Evolutionary conservation across 805 yeast genomes (phyloP).

Genomic region (Jamesozyma jinghongensis): DNA sequence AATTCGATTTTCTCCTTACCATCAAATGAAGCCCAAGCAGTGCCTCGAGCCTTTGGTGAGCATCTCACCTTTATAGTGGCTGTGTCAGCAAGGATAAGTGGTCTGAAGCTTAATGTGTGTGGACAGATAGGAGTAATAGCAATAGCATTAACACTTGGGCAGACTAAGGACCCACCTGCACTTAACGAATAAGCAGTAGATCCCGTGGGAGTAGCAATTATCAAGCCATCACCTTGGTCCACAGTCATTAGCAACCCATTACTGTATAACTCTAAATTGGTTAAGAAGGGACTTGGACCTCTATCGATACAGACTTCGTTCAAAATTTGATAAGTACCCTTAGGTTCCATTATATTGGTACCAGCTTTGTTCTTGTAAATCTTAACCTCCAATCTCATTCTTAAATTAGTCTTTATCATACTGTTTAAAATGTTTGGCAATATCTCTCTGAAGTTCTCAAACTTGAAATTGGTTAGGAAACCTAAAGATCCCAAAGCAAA

Average conservation of each 20-base stretch:
- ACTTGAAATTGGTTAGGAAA: constrained; percentile 78
- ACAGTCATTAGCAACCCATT: constrained; percentile 77
- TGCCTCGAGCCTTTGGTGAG: constrained; percentile 70
- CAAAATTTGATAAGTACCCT: constrained; percentile 63
- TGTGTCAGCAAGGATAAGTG: constrained; percentile 87
- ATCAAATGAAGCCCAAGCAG: constrained; percentile 97
- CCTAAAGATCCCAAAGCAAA: constrained; percentile 90
- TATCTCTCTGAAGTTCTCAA: constrained; percentile 56
- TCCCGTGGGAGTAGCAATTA: constrained; percentile 91
- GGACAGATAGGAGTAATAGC: constrained; percentile 95
- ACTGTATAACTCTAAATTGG: constrained; percentile 82
- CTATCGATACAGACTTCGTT: constrained; percentile 88
- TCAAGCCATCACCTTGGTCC: constrained; percentile 90
- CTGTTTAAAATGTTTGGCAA: constrained; percentile 50
- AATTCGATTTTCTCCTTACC: constrained; percentile 84
- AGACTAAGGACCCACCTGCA: constrained; percentile 93
- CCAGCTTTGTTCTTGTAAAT: constrained; percentile 38
- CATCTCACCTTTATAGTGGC: constrained; percentile 77
- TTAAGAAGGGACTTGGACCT: constrained; percentile 89
- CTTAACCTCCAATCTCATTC: constrained; percentile 84
- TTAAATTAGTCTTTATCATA: constrained; percentile 67
- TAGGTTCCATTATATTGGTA: constrained; percentile 21
- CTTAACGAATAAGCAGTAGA: constrained; percentile 92
- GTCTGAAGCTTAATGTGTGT: constrained; percentile 87
- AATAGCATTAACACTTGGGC: constrained; percentile 88